Percentiles rank a stretch among this genome's conserved stretches.
Conservation (phyloP, 192 early-diverging fungal species). For the Coemansia sp. region DNA sequence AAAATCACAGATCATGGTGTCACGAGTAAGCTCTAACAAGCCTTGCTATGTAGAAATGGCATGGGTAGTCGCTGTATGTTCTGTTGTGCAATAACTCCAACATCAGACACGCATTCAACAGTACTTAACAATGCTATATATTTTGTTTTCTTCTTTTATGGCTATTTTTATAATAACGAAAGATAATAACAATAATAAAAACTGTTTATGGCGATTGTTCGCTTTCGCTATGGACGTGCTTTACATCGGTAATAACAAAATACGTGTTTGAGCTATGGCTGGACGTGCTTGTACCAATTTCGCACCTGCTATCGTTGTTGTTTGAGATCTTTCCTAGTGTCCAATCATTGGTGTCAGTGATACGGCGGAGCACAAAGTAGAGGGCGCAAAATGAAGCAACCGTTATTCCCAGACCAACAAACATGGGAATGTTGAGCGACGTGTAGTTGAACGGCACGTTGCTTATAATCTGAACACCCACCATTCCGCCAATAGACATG, state of each 20-base stretch:
- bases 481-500: slow-evolving; percentile 37
- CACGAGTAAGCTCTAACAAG: too few species aligned
- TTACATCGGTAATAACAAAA: slow-evolving; percentile 28
- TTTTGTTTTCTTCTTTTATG: too few species aligned
- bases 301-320: background rate
- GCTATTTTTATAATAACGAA: too few species aligned
- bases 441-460: slow-evolving; percentile 15
- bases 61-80: too few species aligned
- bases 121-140: too few species aligned
- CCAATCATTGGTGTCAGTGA: slow-evolving; percentile 49
- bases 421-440: slow-evolving; percentile 30
- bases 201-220: background rate
- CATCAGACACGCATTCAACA: too few species aligned
- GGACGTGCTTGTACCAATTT: background rate
- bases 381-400: slow-evolving; percentile 22
- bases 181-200: too few species aligned
- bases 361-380: slow-evolving; percentile 33
- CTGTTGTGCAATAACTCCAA: too few species aligned
- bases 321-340: slow-evolving; percentile 26
- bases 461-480: slow-evolving; percentile 26
- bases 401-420: slow-evolving; percentile 16
- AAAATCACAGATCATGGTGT: too few species aligned
- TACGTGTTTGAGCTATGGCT: slow-evolving; percentile 15
- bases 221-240: slow-evolving; percentile 18
- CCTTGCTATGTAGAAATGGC: too few species aligned